A percentile compares a stretch with the other conserved stretches of the same genome.
Evolutionary conservation across 225 moss, liverwort and hornwort species (phyloP).

Genomic region (Ulota crispa): DNA sequence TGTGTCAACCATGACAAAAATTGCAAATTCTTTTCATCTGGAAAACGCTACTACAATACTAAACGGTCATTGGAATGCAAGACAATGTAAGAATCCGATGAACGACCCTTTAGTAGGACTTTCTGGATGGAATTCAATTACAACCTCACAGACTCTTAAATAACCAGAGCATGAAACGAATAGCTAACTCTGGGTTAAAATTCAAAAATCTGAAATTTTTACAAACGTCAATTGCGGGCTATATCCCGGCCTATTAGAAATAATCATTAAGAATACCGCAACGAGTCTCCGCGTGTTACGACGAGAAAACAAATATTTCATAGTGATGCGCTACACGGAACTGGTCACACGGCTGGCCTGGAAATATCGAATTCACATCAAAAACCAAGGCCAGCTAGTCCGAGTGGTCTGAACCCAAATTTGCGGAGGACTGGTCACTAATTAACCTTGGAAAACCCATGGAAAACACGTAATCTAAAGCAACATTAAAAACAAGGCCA

Average conservation of each 20-base stretch:
- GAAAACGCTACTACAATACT: neutral
- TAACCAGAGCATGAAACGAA: slow-evolving; percentile 9
- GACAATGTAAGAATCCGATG: neutral
- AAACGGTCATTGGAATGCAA: neutral
- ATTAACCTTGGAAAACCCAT: neutral
- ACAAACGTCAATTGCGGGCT: slow-evolving; percentile 6
- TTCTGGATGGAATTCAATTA: neutral
- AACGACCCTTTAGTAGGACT: neutral
- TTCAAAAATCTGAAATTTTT: neutral
- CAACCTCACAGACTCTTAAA: neutral
- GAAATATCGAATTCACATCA: slow-evolving; percentile 18
- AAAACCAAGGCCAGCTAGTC: slow-evolving; percentile 5
- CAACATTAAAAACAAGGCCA: slow-evolving; percentile 20
- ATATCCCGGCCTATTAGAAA: slow-evolving; percentile 1
- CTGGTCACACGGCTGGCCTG: slow-evolving; percentile 22
- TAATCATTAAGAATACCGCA: slow-evolving; percentile 5
- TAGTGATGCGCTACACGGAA: slow-evolving; percentile 16
- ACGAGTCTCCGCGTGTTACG: neutral
- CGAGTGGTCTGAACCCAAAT: neutral
- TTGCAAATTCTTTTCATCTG: neutral
- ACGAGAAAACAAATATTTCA: slow-evolving; percentile 15
- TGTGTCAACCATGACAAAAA: neutral
- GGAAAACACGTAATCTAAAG: slow-evolving; percentile 1
- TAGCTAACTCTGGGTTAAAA: slow-evolving; percentile 7
- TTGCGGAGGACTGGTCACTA: slow-evolving; percentile 5